Base-by-base conservation (phyloP, 2,329 filamentous ascomycete species). In the Fusarium sp. region DNA sequence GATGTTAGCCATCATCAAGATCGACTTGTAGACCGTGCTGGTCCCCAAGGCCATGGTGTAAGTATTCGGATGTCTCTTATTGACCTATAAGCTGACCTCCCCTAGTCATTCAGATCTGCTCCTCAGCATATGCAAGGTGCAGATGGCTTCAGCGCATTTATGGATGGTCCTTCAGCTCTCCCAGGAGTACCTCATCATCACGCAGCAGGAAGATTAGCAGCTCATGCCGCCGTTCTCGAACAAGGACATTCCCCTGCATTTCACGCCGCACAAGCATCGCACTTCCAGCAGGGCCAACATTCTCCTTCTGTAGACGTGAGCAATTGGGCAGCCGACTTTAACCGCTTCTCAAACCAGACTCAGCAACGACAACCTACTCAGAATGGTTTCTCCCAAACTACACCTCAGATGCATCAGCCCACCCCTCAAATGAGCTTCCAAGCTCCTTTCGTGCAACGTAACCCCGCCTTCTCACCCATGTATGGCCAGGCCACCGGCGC, bases 1-100 rank as follows among this genome's bases (percentile, higher is more conserved):
- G 81, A 83, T 70, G 75, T 77, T 49, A 80, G 79, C 68, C 78
- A 79, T 52, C 81, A 81, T 17, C 80, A 82, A 65, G 80, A 82
- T 64, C 76, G 80, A n/a, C 70, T 81, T 19, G 68, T 78, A 52
- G 73, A 77, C 61, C 75, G 73, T 56, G 53, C 70, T n/a, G 73
- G 72, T 33, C 57, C 71, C 24, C 74, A 75, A 39, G 62, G 73
- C 21, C 74, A 74, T 47, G 69, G 71, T 62, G 80, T 81, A 75
- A 73, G 78, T 72, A 40, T 9, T 17, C 36, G 24, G 22, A 5
- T 2, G 26, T 33, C 45, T 26, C 24, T 21, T 14, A 15, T 15
- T 42, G 17, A 28, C 24, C 44, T 36, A 52, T 43, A 21, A 28
- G n/a, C 45, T 50, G 22, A 56, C 22, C 15, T 14, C 11, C 13